phyloP scores from a whole-genome alignment of 2,329 filamentous ascomycete species.

The Westerdykella aurantiaca region DNA sequence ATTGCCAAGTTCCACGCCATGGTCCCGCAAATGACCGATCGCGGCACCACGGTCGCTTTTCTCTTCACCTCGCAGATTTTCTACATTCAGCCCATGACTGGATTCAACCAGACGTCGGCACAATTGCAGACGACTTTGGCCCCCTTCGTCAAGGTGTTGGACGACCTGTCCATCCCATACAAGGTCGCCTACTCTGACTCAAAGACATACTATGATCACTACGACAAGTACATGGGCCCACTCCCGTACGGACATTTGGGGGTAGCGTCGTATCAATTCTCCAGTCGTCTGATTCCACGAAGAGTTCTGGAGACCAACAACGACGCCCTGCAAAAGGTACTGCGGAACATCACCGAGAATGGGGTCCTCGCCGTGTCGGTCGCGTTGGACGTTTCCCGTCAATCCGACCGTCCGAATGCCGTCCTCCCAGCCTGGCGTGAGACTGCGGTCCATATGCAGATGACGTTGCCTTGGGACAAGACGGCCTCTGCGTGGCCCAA shows the following conservation, averaged over 20 bases:
- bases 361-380: conserved; percentile 11
- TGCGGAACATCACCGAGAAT: conserved; percentile 7
- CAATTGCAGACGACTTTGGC: conserved; percentile 10
- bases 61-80: conserved; percentile 9
- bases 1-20: conserved; percentile 10
- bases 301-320: conserved; percentile 13
- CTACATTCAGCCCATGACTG: conserved; percentile 13
- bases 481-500: conserved; percentile 1
- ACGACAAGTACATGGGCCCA: conserved; percentile 21
- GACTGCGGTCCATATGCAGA: conserved; percentile 14
- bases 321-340: conserved; percentile 9
- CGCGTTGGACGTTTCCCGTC: background rate
- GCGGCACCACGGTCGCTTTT: conserved; percentile 17
- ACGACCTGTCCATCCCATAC: conserved; percentile 13
- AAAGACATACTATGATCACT: conserved; percentile 21
- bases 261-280: no score
- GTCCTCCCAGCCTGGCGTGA: conserved; percentile 22
- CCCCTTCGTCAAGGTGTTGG: conserved; percentile 19
- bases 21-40: conserved; percentile 17
- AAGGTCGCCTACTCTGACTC: conserved; percentile 16
- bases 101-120: conserved; percentile 10
- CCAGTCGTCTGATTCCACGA: no score
- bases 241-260: conserved; percentile 13
- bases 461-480: conserved; percentile 18
- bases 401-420: conserved; percentile 9